Evolutionary conservation across 2,329 filamentous ascomycete genomes (phyloP).

Genomic region (Scedosporium dehoogii): DNA sequence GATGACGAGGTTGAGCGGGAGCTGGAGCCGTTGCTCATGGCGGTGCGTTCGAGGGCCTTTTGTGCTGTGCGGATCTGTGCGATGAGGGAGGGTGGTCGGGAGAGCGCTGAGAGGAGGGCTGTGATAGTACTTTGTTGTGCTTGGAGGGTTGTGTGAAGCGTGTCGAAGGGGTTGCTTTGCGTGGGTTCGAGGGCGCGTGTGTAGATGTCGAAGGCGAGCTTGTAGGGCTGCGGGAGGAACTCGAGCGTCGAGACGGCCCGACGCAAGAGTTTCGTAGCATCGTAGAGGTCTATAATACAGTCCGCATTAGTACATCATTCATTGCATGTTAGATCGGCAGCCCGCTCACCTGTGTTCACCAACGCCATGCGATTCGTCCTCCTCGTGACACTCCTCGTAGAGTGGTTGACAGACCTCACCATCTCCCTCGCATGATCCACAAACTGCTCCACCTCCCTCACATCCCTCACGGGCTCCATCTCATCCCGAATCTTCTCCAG

Average conservation of each 20-base stretch:
- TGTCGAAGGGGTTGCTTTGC: slow-evolving; percentile 62
- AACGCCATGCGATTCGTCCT: slow-evolving; percentile 58
- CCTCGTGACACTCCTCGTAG: slow-evolving; percentile 72
- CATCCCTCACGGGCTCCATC: slow-evolving; percentile 71
- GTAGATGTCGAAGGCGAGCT: slow-evolving; percentile 63
- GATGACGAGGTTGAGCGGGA: background rate
- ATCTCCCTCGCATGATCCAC: slow-evolving; percentile 85
- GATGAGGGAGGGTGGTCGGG: slow-evolving; percentile 70
- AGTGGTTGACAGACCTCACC: slow-evolving; percentile 73
- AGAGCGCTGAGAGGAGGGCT: slow-evolving; percentile 69
- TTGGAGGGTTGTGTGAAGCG: slow-evolving; percentile 66
- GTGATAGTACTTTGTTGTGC: slow-evolving; percentile 77
- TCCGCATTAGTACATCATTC: background rate
- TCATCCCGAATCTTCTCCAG: slow-evolving; percentile 83
- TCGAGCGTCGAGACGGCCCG: slow-evolving; percentile 43
- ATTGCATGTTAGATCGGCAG: background rate
- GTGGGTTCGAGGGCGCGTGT: slow-evolving; percentile 53
- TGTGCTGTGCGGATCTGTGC: slow-evolving; percentile 63
- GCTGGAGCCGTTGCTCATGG: slow-evolving; percentile 39
- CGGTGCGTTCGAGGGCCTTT: slow-evolving; percentile 68
- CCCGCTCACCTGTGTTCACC: slow-evolving; percentile 8
- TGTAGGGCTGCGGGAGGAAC: slow-evolving; percentile 60
- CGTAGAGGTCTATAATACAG: slow-evolving; percentile 51
- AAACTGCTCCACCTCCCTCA: slow-evolving; percentile 86
- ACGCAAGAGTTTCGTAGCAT: slow-evolving; percentile 49